These are phyloP conservation scores for Synchytrium microbalum DNA, from an alignment of 371 early-diverging fungal species.

Conservation along the genomic window DNA sequence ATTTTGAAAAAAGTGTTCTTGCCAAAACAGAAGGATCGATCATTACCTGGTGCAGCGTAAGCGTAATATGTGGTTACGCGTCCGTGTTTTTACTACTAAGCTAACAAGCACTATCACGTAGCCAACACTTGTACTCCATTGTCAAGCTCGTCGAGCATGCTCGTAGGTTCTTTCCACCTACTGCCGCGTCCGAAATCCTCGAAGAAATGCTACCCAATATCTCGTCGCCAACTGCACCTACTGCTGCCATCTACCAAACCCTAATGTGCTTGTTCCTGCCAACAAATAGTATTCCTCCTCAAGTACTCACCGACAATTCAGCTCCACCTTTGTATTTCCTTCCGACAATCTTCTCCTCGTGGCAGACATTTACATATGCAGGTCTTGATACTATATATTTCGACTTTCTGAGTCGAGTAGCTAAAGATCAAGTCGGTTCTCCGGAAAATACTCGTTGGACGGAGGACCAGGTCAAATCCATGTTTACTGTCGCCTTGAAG, in stretches of 20 bases:
- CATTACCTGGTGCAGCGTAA: conserved; percentile 48
- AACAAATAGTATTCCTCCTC: conserved; percentile 30
- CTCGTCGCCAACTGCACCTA: conserved; percentile 46
- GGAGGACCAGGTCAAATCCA: conserved; percentile 45
- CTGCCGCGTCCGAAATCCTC: conserved; percentile 61
- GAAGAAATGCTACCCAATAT: conserved; percentile 60
- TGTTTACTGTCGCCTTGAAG: conserved; percentile 63
- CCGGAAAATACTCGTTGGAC: conserved; percentile 52
- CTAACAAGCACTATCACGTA: no score
- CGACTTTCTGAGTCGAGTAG: conserved; percentile 58
- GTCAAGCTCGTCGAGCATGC: conserved; percentile 2
- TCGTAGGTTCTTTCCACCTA: conserved; percentile 54
- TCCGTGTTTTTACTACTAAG: no score
- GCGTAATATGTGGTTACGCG: no score
- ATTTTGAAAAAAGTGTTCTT: conserved; percentile 45
- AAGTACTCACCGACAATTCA: conserved; percentile 24
- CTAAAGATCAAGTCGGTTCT: conserved; percentile 44
- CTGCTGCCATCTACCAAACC: conserved; percentile 48
- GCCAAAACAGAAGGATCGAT: conserved; percentile 56
- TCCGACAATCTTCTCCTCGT: conserved; percentile 70
- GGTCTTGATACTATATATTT: conserved; percentile 58
- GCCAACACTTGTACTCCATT: conserved; percentile 4
- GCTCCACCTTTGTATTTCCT: conserved; percentile 55
- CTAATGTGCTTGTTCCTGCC: conserved; percentile 56
- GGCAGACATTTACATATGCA: conserved; percentile 59